These are phyloP conservation scores for Dittrichia graveolens DNA, from an alignment of 129 eudicot species.

Conservation along the genomic window DNA sequence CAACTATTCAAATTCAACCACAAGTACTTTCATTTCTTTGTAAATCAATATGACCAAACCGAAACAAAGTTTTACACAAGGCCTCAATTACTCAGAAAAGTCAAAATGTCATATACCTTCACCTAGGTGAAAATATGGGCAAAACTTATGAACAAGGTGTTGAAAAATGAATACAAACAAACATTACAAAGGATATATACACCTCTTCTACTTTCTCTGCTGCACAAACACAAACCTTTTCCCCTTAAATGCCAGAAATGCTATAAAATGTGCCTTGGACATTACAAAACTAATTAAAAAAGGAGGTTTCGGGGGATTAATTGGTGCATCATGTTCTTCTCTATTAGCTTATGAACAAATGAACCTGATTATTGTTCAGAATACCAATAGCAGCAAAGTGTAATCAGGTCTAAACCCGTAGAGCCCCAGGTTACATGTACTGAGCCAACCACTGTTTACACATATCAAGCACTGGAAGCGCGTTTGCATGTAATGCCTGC, in stretches of 20 bases:
- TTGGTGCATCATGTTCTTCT: not conserved
- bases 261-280: conserved; percentile 39
- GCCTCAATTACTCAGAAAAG: conserved; percentile 15
- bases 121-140: conserved; percentile 9
- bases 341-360: conserved; percentile 5
- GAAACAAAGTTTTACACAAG: not conserved
- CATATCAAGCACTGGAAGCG: conserved; percentile 96
- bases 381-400: not conserved
- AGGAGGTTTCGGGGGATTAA: not conserved
- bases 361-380: not conserved
- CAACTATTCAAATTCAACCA: not conserved
- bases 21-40: conserved; percentile 10
- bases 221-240: conserved; percentile 24
- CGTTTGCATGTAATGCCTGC: conserved; percentile 97
- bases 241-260: conserved; percentile 35
- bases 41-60: conserved; percentile 11
- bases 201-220: conserved; percentile 30
- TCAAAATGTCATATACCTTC: conserved; percentile 22
- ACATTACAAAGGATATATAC: conserved; percentile 31
- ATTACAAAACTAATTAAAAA: conserved; percentile 28
- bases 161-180: conserved; percentile 1
- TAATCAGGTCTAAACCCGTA: not conserved
- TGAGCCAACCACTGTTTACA: conserved; percentile 99
- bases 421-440: conserved; percentile 58
- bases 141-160: conserved; percentile 21